Evolutionary conservation across 169 alveolate genomes (phyloP).

Genomic region (Cryptosporidium ubiquitum): DNA sequence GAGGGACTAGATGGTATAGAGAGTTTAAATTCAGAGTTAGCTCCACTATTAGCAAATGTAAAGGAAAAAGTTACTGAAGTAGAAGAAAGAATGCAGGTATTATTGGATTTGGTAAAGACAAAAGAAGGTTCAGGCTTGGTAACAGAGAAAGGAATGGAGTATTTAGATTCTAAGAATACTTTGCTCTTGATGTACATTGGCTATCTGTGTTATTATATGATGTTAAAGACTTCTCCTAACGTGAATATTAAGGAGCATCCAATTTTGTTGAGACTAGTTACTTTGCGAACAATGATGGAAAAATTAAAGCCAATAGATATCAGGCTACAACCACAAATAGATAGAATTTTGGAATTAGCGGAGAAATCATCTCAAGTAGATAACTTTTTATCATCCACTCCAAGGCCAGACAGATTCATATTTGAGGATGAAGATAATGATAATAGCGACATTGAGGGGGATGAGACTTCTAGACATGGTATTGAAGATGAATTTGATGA

Average conservation of each 20-base stretch:
- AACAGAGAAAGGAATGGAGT: constrained; percentile 59
- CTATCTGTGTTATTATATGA: constrained; percentile 55
- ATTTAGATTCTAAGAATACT: constrained; percentile 59
- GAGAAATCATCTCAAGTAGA: constrained; percentile 50
- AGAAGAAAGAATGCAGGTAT: constrained; percentile 37
- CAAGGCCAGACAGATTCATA: constrained; percentile 61
- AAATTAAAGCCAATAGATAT: constrained; percentile 73
- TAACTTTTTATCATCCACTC: constrained; percentile 29
- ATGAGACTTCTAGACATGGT: constrained; percentile 30
- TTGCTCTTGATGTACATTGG: constrained; percentile 53
- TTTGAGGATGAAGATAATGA: constrained; percentile 62
- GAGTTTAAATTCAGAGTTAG: constrained; percentile 13
- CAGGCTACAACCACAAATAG: constrained; percentile 57
- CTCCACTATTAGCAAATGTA: constrained; percentile 17
- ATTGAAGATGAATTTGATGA: constrained; percentile 43
- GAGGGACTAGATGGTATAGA: neutral
- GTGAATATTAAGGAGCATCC: constrained; percentile 75
- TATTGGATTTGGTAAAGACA: constrained; percentile 16
- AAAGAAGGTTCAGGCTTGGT: constrained; percentile 16
- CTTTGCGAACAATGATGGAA: constrained; percentile 74
- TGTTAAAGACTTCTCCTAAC: constrained; percentile 67
- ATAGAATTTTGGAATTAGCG: constrained; percentile 34
- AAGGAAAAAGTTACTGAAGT: constrained; percentile 64
- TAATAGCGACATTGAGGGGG: constrained; percentile 2
- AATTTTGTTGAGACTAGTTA: constrained; percentile 71